These are phyloP conservation scores for Voacanga thouarsii DNA, from an alignment of 257 asterid species.

Conservation along the genomic window DNA sequence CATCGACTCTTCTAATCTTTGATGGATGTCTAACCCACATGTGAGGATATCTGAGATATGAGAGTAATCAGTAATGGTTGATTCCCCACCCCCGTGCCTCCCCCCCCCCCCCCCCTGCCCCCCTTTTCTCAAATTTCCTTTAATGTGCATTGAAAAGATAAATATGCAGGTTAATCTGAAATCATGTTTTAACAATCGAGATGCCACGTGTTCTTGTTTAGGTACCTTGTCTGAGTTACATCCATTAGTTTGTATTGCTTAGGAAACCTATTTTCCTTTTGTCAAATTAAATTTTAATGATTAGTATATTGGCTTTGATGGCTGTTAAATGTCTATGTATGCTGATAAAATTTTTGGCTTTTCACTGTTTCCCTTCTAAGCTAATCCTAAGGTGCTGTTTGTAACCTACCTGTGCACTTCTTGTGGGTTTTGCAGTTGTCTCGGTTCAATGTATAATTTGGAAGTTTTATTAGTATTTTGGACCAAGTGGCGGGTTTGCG, in stretches of 20 bases:
- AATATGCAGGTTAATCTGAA: not conserved
- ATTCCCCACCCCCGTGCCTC: no score
- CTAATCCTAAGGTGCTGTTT: not conserved
- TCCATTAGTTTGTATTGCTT: not conserved
- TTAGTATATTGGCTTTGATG: not conserved
- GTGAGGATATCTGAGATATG: not conserved
- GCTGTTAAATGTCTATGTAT: not conserved
- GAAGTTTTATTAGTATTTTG: no score
- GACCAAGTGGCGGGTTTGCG: no score
- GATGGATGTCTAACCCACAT: no score
- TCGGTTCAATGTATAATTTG: no score
- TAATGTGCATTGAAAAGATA: not conserved
- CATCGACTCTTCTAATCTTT: not conserved
- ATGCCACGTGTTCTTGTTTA: not conserved
- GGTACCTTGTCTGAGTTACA: not conserved
- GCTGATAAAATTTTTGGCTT: not conserved
- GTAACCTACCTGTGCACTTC: not conserved
- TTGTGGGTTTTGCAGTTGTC: not conserved
- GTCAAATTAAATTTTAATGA: not conserved
- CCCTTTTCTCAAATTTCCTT: not conserved
- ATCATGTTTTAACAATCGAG: not conserved
- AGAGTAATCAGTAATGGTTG: not conserved
- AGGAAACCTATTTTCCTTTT: not conserved
- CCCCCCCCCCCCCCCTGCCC: no score
- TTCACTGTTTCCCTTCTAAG: not conserved